Percentiles rank a stretch among this genome's conserved stretches.
phyloP scores from a whole-genome alignment of 106 monocot genomes.

The Amphibolis antarctica region DNA sequence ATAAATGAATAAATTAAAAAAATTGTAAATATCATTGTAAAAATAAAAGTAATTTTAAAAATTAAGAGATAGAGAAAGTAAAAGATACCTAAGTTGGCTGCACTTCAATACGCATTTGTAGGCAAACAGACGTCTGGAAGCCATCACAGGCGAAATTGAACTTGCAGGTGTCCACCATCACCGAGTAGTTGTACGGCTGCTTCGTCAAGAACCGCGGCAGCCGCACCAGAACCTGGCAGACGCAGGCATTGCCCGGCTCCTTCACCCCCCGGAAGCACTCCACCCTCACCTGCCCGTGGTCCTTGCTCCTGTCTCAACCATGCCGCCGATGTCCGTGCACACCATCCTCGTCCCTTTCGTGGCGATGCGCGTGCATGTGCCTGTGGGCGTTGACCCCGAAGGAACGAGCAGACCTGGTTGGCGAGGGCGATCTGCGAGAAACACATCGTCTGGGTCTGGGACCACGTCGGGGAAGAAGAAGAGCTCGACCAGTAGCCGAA shows the following conservation, averaged over 20 bases:
- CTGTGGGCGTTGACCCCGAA: too few species aligned
- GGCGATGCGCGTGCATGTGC: neutral
- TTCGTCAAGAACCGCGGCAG: slow-evolving; percentile 6
- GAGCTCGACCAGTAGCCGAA: too few species aligned
- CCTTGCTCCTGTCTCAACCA: neutral
- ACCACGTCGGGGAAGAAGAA: too few species aligned
- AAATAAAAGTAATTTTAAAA: too few species aligned
- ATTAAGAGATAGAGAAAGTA: too few species aligned
- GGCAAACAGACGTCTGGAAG: too few species aligned
- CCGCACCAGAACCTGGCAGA: slow-evolving; percentile 3
- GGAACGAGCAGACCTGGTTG: slow-evolving; percentile 6
- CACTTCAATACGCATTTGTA: too few species aligned
- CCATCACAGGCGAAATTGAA: slow-evolving; percentile 1
- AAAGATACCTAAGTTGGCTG: too few species aligned
- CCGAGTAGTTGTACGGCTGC: neutral
- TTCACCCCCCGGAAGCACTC: slow-evolving; percentile 7
- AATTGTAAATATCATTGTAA: too few species aligned
- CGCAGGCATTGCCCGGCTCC: neutral
- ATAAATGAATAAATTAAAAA: too few species aligned
- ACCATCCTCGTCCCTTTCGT: neutral
- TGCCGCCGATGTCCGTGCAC: neutral
- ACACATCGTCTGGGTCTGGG: slow-evolving; percentile 10
- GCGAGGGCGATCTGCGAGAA: slow-evolving; percentile 2
- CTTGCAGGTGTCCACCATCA: neutral
- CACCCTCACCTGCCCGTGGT: neutral